A percentile compares a stretch with the other conserved stretches of the same genome.
These are phyloP conservation scores for Penicillium arizonense DNA, from an alignment of 495 filamentous ascomycete genomes.

Conservation along the genomic window DNA sequence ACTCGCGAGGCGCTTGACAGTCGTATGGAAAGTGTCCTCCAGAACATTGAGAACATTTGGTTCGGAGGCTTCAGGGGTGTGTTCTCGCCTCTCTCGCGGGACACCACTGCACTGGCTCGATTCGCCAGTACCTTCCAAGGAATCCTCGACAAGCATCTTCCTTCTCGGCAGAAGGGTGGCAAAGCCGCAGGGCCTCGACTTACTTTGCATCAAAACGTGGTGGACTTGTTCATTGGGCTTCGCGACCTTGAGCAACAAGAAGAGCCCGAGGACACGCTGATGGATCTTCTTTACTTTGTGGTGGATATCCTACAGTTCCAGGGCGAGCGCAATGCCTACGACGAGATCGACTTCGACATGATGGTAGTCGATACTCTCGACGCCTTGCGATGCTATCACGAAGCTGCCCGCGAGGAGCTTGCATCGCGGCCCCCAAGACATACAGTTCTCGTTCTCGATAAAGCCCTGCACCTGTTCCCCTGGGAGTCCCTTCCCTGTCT, in stretches of 20 bases:
- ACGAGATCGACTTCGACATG: constrained; percentile 93
- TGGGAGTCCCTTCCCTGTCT: constrained; percentile 95
- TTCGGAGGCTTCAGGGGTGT: constrained; percentile 91
- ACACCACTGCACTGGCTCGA: constrained; percentile 59
- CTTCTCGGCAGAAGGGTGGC: constrained; percentile 72
- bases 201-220: constrained; percentile 69
- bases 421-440: constrained; percentile 69
- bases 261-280: constrained; percentile 81
- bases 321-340: constrained; percentile 93
- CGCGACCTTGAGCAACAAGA: constrained; percentile 66
- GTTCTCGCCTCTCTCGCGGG: constrained; percentile 68
- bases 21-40: constrained; percentile 72
- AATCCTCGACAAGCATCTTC: constrained; percentile 85
- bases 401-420: constrained; percentile 43
- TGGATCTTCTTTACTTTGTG: constrained; percentile 91
- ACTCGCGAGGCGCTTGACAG: constrained; percentile 75
- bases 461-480: constrained; percentile 82
- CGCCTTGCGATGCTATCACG: constrained; percentile 75
- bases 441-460: constrained; percentile 91
- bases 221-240: constrained; percentile 86
- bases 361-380: constrained; percentile 83
- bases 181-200: constrained; percentile 50
- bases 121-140: constrained; percentile 76
- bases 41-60: constrained; percentile 89
- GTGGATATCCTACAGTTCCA: constrained; percentile 96